These are phyloP conservation scores for Ganoderma leucocontextum DNA, from an alignment of 1,284 basidiomycete genomes.

Conservation along the genomic window DNA sequence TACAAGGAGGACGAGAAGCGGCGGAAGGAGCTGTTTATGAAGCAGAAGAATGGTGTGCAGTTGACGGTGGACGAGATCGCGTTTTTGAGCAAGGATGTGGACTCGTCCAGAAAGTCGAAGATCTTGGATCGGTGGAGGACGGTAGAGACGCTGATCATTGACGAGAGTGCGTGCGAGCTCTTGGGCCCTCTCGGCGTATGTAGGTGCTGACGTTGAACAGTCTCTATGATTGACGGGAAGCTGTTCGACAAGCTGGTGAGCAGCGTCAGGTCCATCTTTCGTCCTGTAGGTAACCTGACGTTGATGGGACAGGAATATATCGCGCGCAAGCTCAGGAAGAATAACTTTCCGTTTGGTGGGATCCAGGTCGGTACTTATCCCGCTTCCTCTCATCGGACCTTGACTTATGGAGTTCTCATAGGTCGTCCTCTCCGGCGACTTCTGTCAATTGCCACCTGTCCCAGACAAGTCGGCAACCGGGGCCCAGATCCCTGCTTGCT, in stretches of 20 bases:
- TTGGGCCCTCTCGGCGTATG: neutral
- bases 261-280: neutral
- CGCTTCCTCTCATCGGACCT: neutral
- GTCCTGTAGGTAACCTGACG: neutral
- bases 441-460: slow-evolving; percentile 84
- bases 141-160: slow-evolving; percentile 68
- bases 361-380: slow-evolving; percentile 61
- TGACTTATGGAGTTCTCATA: slow-evolving; percentile 38
- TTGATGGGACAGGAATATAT: slow-evolving; percentile 49
- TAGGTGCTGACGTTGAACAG: slow-evolving; percentile 11
- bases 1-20: slow-evolving; percentile 54
- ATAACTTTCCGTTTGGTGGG: slow-evolving; percentile 70
- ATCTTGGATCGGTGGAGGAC: slow-evolving; percentile 56
- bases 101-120: slow-evolving; percentile 24
- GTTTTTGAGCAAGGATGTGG: slow-evolving; percentile 13
- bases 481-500: slow-evolving; percentile 47
- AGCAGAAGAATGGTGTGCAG: slow-evolving; percentile 35
- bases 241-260: slow-evolving; percentile 74
- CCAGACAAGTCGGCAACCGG: slow-evolving; percentile 49
- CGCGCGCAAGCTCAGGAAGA: slow-evolving; percentile 58
- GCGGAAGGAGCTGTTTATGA: slow-evolving; percentile 43
- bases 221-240: slow-evolving; percentile 48
- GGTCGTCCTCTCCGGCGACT: slow-evolving; percentile 82
- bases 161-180: slow-evolving; percentile 62
- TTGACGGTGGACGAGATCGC: slow-evolving; percentile 19